Conservation (phyloP, 768 basidiomycete genomes). For the Piloderma croceum region DNA sequence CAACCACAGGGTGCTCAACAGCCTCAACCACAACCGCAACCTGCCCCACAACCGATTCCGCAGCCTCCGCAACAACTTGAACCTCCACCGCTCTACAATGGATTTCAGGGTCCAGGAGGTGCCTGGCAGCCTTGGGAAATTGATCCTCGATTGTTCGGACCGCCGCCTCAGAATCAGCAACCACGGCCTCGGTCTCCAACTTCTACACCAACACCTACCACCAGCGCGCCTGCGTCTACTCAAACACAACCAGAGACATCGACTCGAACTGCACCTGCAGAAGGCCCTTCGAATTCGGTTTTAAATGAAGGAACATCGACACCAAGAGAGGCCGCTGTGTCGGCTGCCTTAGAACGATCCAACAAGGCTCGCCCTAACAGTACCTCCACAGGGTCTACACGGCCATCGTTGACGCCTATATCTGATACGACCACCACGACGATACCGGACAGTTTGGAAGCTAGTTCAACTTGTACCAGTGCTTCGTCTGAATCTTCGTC, state of each 20-base stretch:
- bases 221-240: neutral
- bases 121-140: slow-evolving; percentile 63
- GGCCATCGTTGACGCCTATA: no score
- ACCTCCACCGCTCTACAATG: slow-evolving; percentile 50
- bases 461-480: neutral
- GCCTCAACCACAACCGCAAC: no score
- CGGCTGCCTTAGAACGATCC: slow-evolving; percentile 58
- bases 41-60: slow-evolving; percentile 26
- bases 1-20: no score
- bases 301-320: slow-evolving; percentile 18
- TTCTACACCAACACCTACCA: slow-evolving; percentile 1
- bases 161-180: no score
- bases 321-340: slow-evolving; percentile 54
- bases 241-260: slow-evolving; percentile 8
- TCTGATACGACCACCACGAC: no score
- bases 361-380: slow-evolving; percentile 14
- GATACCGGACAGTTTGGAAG: neutral
- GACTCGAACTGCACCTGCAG: slow-evolving; percentile 11
- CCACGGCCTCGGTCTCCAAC: no score
- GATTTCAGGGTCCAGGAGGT: slow-evolving; percentile 60
- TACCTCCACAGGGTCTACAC: slow-evolving; percentile 5
- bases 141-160: slow-evolving; percentile 20
- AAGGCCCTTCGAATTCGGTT: slow-evolving; percentile 7
- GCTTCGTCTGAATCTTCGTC: slow-evolving; percentile 4
- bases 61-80: slow-evolving; percentile 27